These are phyloP conservation scores for Chloris gayana DNA, from an alignment of 176 grass and related monocot species.

Conservation along the genomic window DNA sequence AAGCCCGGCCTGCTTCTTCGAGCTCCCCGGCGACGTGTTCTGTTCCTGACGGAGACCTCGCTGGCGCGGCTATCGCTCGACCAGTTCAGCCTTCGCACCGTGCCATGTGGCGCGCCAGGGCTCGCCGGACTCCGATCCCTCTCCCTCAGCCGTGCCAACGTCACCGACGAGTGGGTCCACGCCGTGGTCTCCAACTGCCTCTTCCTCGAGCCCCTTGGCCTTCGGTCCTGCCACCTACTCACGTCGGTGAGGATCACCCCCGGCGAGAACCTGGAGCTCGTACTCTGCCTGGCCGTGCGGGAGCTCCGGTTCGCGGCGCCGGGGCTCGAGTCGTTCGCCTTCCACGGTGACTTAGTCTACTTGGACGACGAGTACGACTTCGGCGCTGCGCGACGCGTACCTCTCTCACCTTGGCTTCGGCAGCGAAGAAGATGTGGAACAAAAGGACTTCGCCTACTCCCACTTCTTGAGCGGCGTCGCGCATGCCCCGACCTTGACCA, in stretches of 20 bases:
- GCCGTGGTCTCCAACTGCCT: constrained; percentile 31
- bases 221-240: constrained; percentile 38
- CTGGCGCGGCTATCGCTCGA: constrained; percentile 43
- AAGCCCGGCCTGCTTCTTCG: not conserved
- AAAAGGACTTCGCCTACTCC: constrained; percentile 1
- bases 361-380: not conserved
- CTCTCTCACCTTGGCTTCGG: constrained; percentile 29
- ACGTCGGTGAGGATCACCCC: constrained; percentile 18
- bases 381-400: constrained; percentile 47
- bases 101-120: not conserved
- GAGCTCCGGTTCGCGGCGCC: constrained; percentile 32
- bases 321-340: constrained; percentile 49
- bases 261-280: constrained; percentile 40
- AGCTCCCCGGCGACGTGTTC: constrained; percentile 34
- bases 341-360: constrained; percentile 13
- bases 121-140: constrained; percentile 41
- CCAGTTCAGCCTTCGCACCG: constrained; percentile 31
- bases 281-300: constrained; percentile 23
- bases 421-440: too few species aligned
- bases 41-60: constrained; percentile 28
- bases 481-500: constrained; percentile 43
- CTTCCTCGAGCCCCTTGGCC: constrained; percentile 50
- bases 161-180: constrained; percentile 36
- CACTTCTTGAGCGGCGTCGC: constrained; percentile 23
- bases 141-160: constrained; percentile 35